Conservation (phyloP, 768 basidiomycete genomes). For the Mrakia frigida region DNA sequence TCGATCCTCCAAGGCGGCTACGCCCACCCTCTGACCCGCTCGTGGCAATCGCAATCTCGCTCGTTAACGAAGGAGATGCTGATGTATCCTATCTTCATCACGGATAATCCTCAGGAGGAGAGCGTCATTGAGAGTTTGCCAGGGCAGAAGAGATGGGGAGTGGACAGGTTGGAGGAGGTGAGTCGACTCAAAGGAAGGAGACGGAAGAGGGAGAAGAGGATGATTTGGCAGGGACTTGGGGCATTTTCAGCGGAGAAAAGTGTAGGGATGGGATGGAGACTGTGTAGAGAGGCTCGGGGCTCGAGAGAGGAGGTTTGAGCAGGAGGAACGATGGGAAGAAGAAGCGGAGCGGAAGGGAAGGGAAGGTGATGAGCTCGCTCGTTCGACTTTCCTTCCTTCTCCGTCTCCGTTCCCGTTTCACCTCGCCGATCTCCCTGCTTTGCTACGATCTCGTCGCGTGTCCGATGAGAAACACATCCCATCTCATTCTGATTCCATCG, state of each 20-base stretch:
- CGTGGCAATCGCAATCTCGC: slow-evolving; percentile 74
- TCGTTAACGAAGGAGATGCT: slow-evolving; percentile 60
- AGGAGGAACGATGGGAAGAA: too few species aligned
- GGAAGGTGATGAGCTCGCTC: background rate
- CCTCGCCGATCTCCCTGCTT: background rate
- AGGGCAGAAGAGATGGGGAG: slow-evolving; percentile 86
- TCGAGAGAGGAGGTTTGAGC: too few species aligned
- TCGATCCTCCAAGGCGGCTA: slow-evolving; percentile 69
- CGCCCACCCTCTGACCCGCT: slow-evolving; percentile 79
- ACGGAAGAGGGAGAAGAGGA: background rate
- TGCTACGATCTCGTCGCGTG: background rate
- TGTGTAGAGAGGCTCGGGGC: too few species aligned
- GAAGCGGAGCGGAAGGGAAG: background rate
- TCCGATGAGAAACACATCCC: background rate
- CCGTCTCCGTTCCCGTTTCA: too few species aligned
- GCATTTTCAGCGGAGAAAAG: background rate
- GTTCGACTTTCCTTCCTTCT: background rate
- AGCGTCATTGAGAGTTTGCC: slow-evolving; percentile 72
- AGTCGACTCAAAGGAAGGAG: background rate
- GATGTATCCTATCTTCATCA: slow-evolving; percentile 99
- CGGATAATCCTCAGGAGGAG: slow-evolving; percentile 83
- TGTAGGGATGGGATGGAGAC: too few species aligned
- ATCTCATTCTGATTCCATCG: too few species aligned
- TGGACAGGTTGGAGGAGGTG: slow-evolving; percentile 73
- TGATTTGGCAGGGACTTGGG: too few species aligned